Conservation (phyloP, 148 eudicot species). For the Selenicereus undatus region DNA sequence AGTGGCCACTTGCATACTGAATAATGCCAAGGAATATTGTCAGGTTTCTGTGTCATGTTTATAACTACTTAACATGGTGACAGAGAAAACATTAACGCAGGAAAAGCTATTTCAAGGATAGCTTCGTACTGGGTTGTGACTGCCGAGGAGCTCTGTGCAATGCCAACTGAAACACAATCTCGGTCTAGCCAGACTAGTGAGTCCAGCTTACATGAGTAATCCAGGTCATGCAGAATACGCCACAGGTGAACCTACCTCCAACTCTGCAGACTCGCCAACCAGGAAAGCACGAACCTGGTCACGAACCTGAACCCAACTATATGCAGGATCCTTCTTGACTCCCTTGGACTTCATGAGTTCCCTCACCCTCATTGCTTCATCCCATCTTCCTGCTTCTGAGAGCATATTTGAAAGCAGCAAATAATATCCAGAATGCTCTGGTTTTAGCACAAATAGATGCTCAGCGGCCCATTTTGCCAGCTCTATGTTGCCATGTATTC, state of each 20-base stretch:
- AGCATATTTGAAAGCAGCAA: constrained; percentile 62
- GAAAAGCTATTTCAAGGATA: too few species aligned
- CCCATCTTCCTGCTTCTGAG: constrained; percentile 73
- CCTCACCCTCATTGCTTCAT: constrained; percentile 56
- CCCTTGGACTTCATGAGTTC: constrained; percentile 54
- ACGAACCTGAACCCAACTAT: constrained; percentile 56
- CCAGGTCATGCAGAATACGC: constrained; percentile 4
- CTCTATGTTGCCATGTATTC: constrained; percentile 62
- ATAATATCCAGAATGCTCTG: constrained; percentile 66
- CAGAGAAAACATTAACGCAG: too few species aligned
- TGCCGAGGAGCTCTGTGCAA: too few species aligned
- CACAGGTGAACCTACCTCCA: not conserved
- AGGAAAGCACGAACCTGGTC: constrained; percentile 40
- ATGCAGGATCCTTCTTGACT: constrained; percentile 60
- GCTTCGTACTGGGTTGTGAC: too few species aligned
- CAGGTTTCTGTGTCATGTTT: too few species aligned
- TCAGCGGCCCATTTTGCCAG: constrained; percentile 62
- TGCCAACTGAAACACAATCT: not conserved
- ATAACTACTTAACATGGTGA: too few species aligned
- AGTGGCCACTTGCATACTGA: too few species aligned
- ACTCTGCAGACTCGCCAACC: constrained; percentile 30
- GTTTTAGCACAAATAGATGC: constrained; percentile 53
- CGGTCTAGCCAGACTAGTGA: not conserved
- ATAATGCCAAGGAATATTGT: too few species aligned
- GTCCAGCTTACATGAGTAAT: not conserved